These are phyloP conservation scores for Citrus mangshanensis DNA, from an alignment of 345 rosid genomes.

Conservation along the genomic window DNA sequence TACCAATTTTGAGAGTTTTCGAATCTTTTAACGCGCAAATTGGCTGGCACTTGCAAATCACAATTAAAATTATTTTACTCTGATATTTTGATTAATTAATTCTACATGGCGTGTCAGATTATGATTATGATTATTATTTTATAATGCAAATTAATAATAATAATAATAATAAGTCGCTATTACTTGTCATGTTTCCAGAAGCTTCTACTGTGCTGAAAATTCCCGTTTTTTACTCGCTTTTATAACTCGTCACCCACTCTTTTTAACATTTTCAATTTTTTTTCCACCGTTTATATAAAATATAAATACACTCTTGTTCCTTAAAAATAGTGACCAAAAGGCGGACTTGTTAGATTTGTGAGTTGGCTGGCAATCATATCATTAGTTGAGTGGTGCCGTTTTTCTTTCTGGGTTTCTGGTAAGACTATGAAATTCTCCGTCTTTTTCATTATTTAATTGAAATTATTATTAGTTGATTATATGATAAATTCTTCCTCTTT, in stretches of 20 bases:
- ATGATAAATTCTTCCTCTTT: too few species aligned
- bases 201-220: slow-evolving; percentile 8
- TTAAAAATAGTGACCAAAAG: neutral
- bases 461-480: neutral
- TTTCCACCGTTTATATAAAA: neutral
- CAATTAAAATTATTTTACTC: neutral
- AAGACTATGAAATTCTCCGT: neutral
- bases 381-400: neutral
- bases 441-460: neutral
- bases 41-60: neutral
- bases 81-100: neutral
- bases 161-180: neutral
- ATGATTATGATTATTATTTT: too few species aligned
- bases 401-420: slow-evolving; percentile 4
- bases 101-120: neutral
- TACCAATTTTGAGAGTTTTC: neutral
- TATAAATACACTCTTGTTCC: neutral
- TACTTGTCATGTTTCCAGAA: slow-evolving; percentile 16
- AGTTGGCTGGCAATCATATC: neutral
- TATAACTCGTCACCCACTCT: neutral
- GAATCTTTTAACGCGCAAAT: neutral
- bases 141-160: neutral
- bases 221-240: neutral
- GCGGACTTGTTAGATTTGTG: neutral
- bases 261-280: too few species aligned